Conservation (phyloP, 305 asterid genomes). For the Salvia sclarea region DNA sequence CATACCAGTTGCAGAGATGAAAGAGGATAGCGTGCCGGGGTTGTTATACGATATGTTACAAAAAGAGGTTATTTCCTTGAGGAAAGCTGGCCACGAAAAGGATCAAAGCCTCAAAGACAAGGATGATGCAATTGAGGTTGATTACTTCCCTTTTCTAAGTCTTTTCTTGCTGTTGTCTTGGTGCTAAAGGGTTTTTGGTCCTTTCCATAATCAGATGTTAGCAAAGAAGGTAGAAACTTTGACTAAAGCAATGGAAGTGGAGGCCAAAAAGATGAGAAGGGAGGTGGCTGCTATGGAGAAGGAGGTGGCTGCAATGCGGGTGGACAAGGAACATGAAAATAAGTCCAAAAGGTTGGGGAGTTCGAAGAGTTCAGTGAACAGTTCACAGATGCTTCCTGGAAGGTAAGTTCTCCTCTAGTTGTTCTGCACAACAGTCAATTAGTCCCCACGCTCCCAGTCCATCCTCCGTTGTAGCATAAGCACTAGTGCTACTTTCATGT, state of each 20-base stretch:
- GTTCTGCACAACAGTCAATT: not conserved
- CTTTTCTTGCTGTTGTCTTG: conserved; percentile 15
- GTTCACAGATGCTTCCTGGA: conserved; percentile 78
- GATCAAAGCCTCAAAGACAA: conserved; percentile 98
- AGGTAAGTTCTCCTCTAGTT: conserved; percentile 50
- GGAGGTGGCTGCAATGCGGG: conserved; percentile 97
- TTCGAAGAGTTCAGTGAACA: conserved; percentile 62
- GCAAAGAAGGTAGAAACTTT: conserved; percentile 96
- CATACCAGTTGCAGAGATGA: conserved; percentile 48
- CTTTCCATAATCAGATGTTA: conserved; percentile 60
- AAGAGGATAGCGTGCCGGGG: conserved; percentile 83
- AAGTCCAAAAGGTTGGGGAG: conserved; percentile 71
- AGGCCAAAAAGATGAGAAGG: conserved; percentile 98
- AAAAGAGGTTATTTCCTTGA: conserved; percentile 84
- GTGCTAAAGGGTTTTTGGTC: conserved; percentile 30
- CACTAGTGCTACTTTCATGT: not conserved
- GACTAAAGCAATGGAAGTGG: conserved; percentile 98
- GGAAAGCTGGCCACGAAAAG: conserved; percentile 93
- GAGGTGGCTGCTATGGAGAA: conserved; percentile 99
- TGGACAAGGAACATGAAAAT: conserved; percentile 86
- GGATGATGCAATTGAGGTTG: conserved; percentile 98
- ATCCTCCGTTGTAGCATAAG: not conserved
- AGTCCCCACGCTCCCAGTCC: not conserved
- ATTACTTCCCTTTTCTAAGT: conserved; percentile 30
- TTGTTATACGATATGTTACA: conserved; percentile 79